phyloP scores from a whole-genome alignment of 2,329 filamentous ascomycete genomes.

The Phyllosticta capitalensis region DNA sequence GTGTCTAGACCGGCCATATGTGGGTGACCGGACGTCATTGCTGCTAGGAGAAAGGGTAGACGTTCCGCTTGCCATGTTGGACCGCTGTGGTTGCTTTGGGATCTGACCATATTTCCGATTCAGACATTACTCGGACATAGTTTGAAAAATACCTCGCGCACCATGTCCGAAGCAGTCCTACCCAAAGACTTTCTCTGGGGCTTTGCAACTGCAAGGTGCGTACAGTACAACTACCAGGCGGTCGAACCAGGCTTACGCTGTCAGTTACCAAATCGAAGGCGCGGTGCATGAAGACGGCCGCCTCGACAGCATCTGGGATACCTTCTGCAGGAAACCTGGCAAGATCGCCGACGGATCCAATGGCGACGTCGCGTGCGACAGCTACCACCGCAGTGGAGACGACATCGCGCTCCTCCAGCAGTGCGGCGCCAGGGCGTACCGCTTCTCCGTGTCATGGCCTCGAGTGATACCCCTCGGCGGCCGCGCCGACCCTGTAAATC shows the following conservation, averaged over 20 bases:
- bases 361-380: conserved; percentile 74
- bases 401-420: conserved; percentile 71
- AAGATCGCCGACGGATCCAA: conserved; percentile 73
- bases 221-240: conserved; percentile 42
- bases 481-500: conserved; percentile 39
- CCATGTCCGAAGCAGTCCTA: conserved; percentile 24
- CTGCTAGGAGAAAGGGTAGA: too few relatives aligned
- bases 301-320: conserved; percentile 79
- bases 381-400: conserved; percentile 68
- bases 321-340: conserved; percentile 69
- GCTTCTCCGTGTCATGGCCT: conserved; percentile 29
- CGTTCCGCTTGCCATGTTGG: too few relatives aligned
- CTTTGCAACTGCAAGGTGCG: conserved; percentile 34
- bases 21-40: too few relatives aligned
- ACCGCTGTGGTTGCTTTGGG: too few relatives aligned
- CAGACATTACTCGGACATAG: not conserved
- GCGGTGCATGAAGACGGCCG: conserved; percentile 65
- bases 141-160: not conserved
- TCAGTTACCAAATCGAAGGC: conserved; percentile 82
- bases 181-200: conserved; percentile 33
- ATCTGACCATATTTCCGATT: not conserved
- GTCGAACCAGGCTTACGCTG: conserved; percentile 5
- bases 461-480: conserved; percentile 44
- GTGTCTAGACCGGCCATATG: not conserved
- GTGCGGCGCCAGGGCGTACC: conserved; percentile 54